Evolutionary conservation across 805 yeast genomes (phyloP).

Genomic region (Vanderwaltozyma yarrowii): DNA sequence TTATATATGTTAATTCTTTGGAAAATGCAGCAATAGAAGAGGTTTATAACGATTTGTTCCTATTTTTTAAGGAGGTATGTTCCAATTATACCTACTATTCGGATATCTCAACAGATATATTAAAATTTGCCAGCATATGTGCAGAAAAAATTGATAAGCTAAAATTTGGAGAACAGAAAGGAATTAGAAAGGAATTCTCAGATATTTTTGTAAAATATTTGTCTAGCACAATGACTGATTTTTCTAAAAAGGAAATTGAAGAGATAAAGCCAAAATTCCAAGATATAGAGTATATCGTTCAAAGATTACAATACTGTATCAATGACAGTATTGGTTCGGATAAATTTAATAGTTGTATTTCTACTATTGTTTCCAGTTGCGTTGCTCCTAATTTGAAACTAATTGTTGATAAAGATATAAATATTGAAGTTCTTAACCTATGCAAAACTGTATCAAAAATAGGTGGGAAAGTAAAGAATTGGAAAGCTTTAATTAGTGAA

Average conservation of each 20-base stretch:
- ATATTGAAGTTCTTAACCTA: conserved; percentile 36
- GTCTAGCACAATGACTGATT: conserved; percentile 22
- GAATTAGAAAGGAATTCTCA: conserved; percentile 43
- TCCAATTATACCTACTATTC: conserved; percentile 39
- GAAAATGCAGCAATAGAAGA: conserved; percentile 76
- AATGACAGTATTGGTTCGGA: conserved; percentile 35
- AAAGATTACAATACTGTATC: conserved; percentile 11
- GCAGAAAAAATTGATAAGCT: conserved; percentile 47
- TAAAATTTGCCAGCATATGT: conserved; percentile 43
- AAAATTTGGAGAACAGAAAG: conserved; percentile 52
- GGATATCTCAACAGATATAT: conserved; percentile 39
- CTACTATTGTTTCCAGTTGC: conserved; percentile 43
- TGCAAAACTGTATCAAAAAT: conserved; percentile 26
- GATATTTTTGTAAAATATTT: conserved; percentile 36
- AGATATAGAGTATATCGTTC: conserved; percentile 12
- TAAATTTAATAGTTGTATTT: conserved; percentile 39
- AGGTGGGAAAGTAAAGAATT: conserved; percentile 35
- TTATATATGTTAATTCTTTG: conserved; percentile 50
- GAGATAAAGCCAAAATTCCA: conserved; percentile 6
- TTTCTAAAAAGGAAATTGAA: conserved; percentile 12
- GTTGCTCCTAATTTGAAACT: conserved; percentile 43
- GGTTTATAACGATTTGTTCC: conserved; percentile 49
- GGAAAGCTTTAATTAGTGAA: conserved; percentile 61
- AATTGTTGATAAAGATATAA: conserved; percentile 34
- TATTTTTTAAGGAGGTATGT: conserved; percentile 50